Conservation (phyloP, 352 stramenopile species). For the Phytopythium vexans region DNA sequence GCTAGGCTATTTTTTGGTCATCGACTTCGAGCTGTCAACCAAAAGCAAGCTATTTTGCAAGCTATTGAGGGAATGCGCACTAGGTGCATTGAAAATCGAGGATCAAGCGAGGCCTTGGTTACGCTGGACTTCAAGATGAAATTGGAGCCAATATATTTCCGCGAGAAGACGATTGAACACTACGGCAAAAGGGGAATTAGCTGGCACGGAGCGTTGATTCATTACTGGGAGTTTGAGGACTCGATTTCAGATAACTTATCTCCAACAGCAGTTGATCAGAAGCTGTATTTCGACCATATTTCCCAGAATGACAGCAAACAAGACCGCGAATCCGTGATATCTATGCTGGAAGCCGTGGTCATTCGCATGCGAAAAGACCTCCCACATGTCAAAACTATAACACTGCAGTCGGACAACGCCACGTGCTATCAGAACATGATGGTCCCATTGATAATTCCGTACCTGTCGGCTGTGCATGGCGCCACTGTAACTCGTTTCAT, state of each 20-base stretch:
- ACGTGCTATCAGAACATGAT: slow-evolving; percentile 24
- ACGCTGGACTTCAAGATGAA: slow-evolving; percentile 43
- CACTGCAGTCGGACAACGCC: slow-evolving; percentile 30
- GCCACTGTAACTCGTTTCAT: slow-evolving; percentile 17
- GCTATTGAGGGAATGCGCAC: neutral
- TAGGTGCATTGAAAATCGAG: neutral
- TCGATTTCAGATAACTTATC: neutral
- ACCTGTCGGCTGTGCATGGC: slow-evolving; percentile 8
- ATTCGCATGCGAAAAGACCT: slow-evolving; percentile 16
- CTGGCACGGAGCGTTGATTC: slow-evolving; percentile 25
- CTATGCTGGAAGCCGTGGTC: slow-evolving; percentile 24
- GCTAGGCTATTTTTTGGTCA: slow-evolving; percentile 15
- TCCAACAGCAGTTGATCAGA: slow-evolving; percentile 5
- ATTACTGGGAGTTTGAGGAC: slow-evolving; percentile 10
- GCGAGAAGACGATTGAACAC: slow-evolving; percentile 25
- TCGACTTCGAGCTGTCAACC: slow-evolving; percentile 14
- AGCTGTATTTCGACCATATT: slow-evolving; percentile 23
- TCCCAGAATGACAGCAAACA: slow-evolving; percentile 20
- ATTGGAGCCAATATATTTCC: slow-evolving; percentile 20
- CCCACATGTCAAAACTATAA: slow-evolving; percentile 11
- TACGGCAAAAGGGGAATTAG: slow-evolving; percentile 30
- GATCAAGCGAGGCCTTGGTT: slow-evolving; percentile 16
- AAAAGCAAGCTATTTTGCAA: slow-evolving; percentile 8
- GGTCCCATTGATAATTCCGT: slow-evolving; percentile 13
- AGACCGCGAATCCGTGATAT: slow-evolving; percentile 14